Percentiles rank a stretch among this genome's conserved stretches.
These are phyloP conservation scores for Astrothelium subdiscretum DNA, from an alignment of 495 filamentous ascomycete genomes.

Conservation along the genomic window DNA sequence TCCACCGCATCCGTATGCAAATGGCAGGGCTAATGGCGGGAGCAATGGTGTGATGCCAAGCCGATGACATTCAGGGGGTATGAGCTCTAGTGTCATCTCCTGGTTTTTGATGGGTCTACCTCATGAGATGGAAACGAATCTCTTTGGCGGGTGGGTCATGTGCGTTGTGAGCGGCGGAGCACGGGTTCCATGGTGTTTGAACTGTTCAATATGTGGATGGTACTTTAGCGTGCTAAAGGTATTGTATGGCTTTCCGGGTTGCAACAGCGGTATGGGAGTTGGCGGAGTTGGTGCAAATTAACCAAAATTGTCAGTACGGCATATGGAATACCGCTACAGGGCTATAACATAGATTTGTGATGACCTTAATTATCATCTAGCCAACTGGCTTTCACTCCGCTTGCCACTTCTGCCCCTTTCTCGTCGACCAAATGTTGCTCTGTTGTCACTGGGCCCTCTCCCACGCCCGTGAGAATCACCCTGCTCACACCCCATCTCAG, in stretches of 20 bases:
- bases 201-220: neutral
- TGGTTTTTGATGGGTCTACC: no score
- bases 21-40: neutral
- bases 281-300: neutral
- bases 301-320: neutral
- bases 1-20: slow-evolving; percentile 1
- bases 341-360: neutral
- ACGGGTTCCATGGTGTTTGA: neutral
- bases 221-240: neutral
- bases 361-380: neutral
- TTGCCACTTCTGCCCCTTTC: slow-evolving; percentile 44
- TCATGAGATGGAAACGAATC: neutral
- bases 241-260: neutral
- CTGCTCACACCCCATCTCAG: slow-evolving; percentile 71
- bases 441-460: slow-evolving; percentile 73
- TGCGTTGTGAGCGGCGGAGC: neutral
- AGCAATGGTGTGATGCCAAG: neutral
- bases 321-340: neutral
- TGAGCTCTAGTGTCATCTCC: no score
- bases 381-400: neutral
- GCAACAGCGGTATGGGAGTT: neutral
- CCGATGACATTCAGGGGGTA: neutral
- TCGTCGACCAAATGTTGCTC: slow-evolving; percentile 66
- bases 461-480: slow-evolving; percentile 84
- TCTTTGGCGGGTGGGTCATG: neutral